Base-by-base conservation (phyloP, 2,329 filamentous ascomycete species). In the Lachnellula arida region DNA sequence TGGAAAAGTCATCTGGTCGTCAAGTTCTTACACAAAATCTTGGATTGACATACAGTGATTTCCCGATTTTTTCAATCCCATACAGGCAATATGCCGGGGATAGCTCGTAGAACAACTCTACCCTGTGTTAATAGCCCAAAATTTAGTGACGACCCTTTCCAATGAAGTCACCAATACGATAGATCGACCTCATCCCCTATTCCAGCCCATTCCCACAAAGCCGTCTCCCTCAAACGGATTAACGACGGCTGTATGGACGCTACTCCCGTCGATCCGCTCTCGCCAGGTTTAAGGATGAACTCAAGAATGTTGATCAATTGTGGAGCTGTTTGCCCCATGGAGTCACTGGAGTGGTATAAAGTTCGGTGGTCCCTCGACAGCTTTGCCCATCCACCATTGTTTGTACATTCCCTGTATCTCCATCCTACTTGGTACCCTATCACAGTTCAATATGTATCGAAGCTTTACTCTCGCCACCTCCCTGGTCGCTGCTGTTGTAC, bases 401-500 rank as follows among this genome's bases (percentile, higher is more conserved):
- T 51, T 25, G 19, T 12, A n/a, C 25, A 22, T 28, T 42, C 22
- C 22, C 19, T 25, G n/a, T 40, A 28, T 35, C 37, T 42, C 11
- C 28, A 48, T 22, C 19, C n/a, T 44, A 37, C 17, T 46, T 39
- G 7, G 12, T 43, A 40, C 32, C 9, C 14, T 9, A 12, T 15
- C 11, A 23, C 43, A 34, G 34, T 35, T 25, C 35, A 65, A 43
- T 17, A 60, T 65, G 59, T 63, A 61, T 56, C 57, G 65, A 58
- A 66, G 65, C 54, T 62, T 75, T 59, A 67, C 72, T 57, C 65
- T 77, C 55, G 70, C 74, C 57, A 69, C 73, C 51, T 70, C 72
- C 53, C 70, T 80, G 60, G 74, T 74, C 55, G 64, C 73, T 51
- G 75, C 70, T 42, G 47, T 54, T n/a, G 60, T 59, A 35, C 67